Conservation (phyloP, 306 rosid genomes). For the Gastrolobium villosum region DNA sequence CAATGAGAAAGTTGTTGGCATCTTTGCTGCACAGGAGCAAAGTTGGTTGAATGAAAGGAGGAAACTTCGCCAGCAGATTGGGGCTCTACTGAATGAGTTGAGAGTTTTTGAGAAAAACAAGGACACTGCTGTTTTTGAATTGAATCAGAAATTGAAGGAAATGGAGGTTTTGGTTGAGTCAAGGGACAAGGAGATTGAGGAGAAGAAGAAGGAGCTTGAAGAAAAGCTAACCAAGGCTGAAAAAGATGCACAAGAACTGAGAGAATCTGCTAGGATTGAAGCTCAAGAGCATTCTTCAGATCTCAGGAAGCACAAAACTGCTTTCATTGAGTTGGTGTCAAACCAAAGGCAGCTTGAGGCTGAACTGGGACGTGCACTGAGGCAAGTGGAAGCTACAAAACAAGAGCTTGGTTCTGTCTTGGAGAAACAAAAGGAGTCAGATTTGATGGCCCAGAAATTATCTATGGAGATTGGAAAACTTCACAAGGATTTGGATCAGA, state of each 20-base stretch:
- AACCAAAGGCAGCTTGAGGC: conserved; percentile 93
- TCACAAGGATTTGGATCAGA: conserved; percentile 92
- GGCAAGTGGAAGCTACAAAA: conserved; percentile 76
- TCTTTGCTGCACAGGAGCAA: conserved; percentile 94
- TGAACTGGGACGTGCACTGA: conserved; percentile 70
- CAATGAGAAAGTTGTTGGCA: conserved; percentile 93
- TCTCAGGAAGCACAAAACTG: conserved; percentile 91
- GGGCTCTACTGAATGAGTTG: conserved; percentile 70
- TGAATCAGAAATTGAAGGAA: conserved; percentile 67
- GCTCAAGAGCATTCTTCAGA: conserved; percentile 85
- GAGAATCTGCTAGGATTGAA: conserved; percentile 65
- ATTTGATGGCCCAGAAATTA: conserved; percentile 74
- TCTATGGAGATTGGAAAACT: conserved; percentile 71
- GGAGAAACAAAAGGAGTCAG: conserved; percentile 88
- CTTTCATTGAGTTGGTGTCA: conserved; percentile 90
- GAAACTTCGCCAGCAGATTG: conserved; percentile 76
- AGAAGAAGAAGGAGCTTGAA: conserved; percentile 70
- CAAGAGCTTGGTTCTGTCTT: conserved; percentile 67
- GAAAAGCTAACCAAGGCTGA: conserved; percentile 68
- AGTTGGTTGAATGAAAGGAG: conserved; percentile 81
- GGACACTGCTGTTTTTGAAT: conserved; percentile 55
- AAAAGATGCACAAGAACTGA: conserved; percentile 66
- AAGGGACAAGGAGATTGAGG: conserved; percentile 66
- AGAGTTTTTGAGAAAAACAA: conserved; percentile 71
- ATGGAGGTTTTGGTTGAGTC: conserved; percentile 67